These are phyloP conservation scores for Pestalotiopsis sp. DNA, from an alignment of 2,329 filamentous ascomycete species.

Conservation along the genomic window DNA sequence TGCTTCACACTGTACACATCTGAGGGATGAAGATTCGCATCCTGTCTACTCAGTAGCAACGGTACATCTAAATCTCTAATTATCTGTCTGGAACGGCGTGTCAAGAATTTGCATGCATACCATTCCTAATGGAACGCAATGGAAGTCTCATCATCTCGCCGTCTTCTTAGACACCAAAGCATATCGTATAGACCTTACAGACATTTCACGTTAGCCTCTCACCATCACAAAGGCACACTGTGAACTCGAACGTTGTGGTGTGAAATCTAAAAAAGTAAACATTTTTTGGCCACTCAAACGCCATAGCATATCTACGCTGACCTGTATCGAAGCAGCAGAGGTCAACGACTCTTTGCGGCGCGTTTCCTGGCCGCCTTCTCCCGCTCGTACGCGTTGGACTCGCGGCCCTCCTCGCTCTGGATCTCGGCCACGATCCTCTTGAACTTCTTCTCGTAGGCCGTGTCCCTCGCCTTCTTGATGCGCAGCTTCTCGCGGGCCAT, in stretches of 20 bases:
- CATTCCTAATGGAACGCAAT: too few relatives aligned
- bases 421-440: constrained; percentile 91
- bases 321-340: not conserved
- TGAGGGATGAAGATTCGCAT: too few relatives aligned
- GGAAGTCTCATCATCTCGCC: too few relatives aligned
- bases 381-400: constrained; percentile 85
- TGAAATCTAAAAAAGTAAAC: not conserved
- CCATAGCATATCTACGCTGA: constrained; percentile 1
- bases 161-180: too few relatives aligned
- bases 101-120: too few relatives aligned
- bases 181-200: too few relatives aligned
- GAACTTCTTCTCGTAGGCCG: constrained; percentile 96
- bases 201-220: too few relatives aligned
- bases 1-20: too few relatives aligned
- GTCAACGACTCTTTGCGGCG: constrained; percentile 47
- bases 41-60: too few relatives aligned
- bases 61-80: too few relatives aligned
- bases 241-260: not conserved
- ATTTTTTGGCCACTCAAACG: not conserved
- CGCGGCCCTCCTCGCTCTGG: constrained; percentile 87
- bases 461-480: constrained; percentile 92
- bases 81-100: too few relatives aligned
- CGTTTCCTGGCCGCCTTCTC: constrained; percentile 78
- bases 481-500: constrained; percentile 86
- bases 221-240: too few relatives aligned